Base-by-base conservation (phyloP, 140 eudicot genomes). In the Cichorium intybus region DNA sequence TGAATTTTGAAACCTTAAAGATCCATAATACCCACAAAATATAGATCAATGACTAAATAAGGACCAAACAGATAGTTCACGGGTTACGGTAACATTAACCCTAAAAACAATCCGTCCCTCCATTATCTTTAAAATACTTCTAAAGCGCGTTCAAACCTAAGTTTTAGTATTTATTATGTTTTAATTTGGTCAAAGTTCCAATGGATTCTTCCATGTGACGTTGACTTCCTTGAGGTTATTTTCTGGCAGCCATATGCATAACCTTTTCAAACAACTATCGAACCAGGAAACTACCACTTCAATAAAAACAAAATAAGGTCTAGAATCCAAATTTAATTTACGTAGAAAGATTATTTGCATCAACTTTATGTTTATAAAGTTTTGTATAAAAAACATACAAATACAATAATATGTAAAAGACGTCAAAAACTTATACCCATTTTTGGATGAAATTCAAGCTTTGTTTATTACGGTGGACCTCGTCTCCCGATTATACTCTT, bases 151-250 rank as follows among this genome's bases (percentile, higher is more conserved):
- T 26, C 62, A 37, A 52, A 51, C 22, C 49, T 57, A 24, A n/a
- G 45, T 16, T 37, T 27, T 64, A 20, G 12, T 31, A 43, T 55
- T 37, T 52, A 24, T 27, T 52, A 14, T 52, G 41, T 37, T n/a
- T 37, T 10, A n/a, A 8, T 14, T 26, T 21, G 68, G 77, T 62
- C 56, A 51, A 60, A 23, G 0, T 39, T 51, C 27, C 23, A 62
- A 62, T 31, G 55, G 68, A 56, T 56, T 73, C 68, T 66, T 65
- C 79, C 27, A 16, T 65, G 17, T 24, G 33, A 65, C 39, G 60
- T 74, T 74, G 73, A 74, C 79, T 68, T 34, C 48, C 53, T 24
- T 33, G 24, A 24, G 21, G 17, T 43, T 68, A 24, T 68, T 35
- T 53, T 26, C 8, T 24, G 56, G 64, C 77, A 11, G 56, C 24